Evolutionary conservation across 768 basidiomycete species (phyloP).

Genomic region (Panaeolus papilionaceus): DNA sequence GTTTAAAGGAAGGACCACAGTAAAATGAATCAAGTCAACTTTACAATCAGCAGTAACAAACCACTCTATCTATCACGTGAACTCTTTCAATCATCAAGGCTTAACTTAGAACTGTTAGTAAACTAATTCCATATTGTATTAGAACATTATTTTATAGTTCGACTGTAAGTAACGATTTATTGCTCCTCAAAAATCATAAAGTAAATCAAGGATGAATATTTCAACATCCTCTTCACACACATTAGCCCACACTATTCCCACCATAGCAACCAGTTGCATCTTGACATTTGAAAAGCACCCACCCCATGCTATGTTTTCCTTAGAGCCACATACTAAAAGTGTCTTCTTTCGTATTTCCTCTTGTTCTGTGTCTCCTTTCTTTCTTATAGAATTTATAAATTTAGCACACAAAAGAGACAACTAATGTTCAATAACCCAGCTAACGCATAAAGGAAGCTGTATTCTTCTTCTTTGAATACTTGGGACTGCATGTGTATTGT

Average conservation of each 20-base stretch:
- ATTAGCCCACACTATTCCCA: neutral
- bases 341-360: neutral
- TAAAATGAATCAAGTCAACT: neutral
- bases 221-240: neutral
- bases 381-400: no score
- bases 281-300: neutral
- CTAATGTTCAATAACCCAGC: no score
- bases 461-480: no score
- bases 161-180: no score
- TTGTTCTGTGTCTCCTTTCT: no score
- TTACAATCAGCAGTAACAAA: neutral
- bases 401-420: neutral
- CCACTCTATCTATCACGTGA: conserved; percentile 1
- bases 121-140: no score
- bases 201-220: no score
- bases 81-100: neutral
- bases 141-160: no score
- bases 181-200: neutral
- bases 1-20: neutral
- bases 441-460: no score
- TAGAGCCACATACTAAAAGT: neutral
- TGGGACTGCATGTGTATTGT: no score
- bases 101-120: no score
- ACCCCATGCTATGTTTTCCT: neutral
- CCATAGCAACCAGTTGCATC: neutral